Conservation (phyloP, 495 filamentous ascomycete genomes). For the Friedmanniomyces simplex region DNA sequence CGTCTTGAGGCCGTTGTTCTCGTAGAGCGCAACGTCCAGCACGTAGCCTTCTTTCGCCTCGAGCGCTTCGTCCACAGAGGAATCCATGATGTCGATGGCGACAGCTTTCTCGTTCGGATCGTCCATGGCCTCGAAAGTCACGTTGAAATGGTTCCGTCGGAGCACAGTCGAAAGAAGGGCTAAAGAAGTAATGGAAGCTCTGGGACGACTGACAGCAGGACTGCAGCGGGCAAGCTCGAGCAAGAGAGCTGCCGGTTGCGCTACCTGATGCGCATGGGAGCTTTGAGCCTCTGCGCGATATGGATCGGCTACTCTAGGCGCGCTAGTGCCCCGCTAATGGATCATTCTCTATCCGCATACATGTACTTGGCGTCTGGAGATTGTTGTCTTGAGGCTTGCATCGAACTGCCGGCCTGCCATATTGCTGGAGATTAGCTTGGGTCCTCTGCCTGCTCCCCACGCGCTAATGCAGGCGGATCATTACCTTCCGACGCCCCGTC, state of each 20-base stretch:
- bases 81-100: not conserved
- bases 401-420: not conserved
- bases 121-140: not conserved
- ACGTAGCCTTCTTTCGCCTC: constrained; percentile 6
- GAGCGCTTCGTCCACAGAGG: not conserved
- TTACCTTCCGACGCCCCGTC: not conserved
- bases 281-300: not conserved
- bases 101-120: not conserved
- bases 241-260: not conserved
- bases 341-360: too few relatives aligned
- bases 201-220: not conserved
- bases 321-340: not conserved
- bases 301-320: not conserved
- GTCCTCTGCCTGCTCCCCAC: not conserved
- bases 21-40: constrained; percentile 3
- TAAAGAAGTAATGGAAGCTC: not conserved
- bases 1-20: constrained; percentile 6
- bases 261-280: not conserved
- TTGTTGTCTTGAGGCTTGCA: not conserved
- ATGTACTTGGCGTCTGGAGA: too few relatives aligned
- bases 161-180: not conserved
- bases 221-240: not conserved
- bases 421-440: not conserved
- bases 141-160: not conserved
- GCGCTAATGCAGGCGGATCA: not conserved